A percentile compares a stretch with the other conserved stretches of the same genome.
Evolutionary conservation across 495 filamentous ascomycete genomes (phyloP).

Genomic region (Penicillium canescens): DNA sequence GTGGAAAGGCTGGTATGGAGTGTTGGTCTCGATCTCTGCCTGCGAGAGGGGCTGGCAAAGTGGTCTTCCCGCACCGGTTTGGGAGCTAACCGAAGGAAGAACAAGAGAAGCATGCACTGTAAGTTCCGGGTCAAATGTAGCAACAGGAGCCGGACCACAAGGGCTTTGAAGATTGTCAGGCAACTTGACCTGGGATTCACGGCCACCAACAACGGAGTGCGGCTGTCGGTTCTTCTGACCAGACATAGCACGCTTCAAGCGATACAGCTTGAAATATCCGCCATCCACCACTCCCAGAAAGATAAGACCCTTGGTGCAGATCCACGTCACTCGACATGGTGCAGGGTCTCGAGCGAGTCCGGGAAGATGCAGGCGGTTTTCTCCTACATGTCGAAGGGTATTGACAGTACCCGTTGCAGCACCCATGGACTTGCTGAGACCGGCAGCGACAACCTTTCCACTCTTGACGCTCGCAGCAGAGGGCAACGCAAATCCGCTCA

Average conservation of each 20-base stretch:
- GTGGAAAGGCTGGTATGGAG: conserved; percentile 88
- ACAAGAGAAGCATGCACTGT: conserved; percentile 31
- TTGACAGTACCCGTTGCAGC: conserved; percentile 76
- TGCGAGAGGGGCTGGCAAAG: conserved; percentile 65
- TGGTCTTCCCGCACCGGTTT: conserved; percentile 29
- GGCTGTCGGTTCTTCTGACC: conserved; percentile 47
- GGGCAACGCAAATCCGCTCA: conserved; percentile 51
- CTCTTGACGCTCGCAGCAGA: conserved; percentile 70
- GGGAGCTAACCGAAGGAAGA: conserved; percentile 35
- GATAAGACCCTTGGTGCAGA: conserved; percentile 33
- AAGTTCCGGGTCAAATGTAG: conserved; percentile 29
- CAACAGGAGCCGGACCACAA: conserved; percentile 39
- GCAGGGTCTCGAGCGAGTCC: conserved; percentile 47
- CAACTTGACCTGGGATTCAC: conserved; percentile 65
- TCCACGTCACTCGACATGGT: conserved; percentile 43
- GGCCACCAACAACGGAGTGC: conserved; percentile 53
- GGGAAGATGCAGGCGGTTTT: conserved; percentile 79
- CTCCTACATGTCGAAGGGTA: conserved; percentile 77
- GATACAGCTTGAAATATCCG: conserved; percentile 62
- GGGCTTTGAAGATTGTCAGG: conserved; percentile 41
- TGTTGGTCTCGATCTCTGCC: conserved; percentile 90
- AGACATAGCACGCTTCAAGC: conserved; percentile 51
- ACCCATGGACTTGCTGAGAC: conserved; percentile 80
- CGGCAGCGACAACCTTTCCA: conserved; percentile 77
- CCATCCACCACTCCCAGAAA: conserved; percentile 41